Base-by-base conservation (phyloP, 2,329 filamentous ascomycete species). In the Microsporum canis region DNA sequence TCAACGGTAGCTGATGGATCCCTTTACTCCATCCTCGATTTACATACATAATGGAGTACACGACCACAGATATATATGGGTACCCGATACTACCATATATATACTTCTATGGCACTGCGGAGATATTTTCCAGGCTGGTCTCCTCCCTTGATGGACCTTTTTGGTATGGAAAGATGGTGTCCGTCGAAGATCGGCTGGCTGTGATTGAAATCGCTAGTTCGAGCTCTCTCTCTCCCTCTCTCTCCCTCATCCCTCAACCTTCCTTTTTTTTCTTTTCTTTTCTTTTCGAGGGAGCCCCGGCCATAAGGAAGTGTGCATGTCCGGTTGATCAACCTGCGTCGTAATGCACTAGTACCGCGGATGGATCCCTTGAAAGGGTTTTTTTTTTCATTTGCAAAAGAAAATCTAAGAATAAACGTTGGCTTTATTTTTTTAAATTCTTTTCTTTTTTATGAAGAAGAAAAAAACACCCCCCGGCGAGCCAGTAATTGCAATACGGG, bases 281-380 rank as follows among this genome's bases (percentile, higher is more conserved):
- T 14, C n/a, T n/a, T 29, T 29, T 49, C 45, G 29, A n/a, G 14
- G 31, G 5, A 34, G 31, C 14, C 39, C 49, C 49, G 49, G 49
- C 33, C 49, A 55, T n/a, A 55, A 36, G 49, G 49, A 55, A 55
- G 45, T 29, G 43, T 27, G 39, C 23, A 55, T 34, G 49, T 55
- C 49, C 49, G 49, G 49, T 55, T 55, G 49, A 55, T 55, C 49
- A 55, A 55, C 49, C 33, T 36, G 49, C 49, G 49, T 55, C 49
- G 49, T 55, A 55, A 34, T 36, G 31, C 49, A 23, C 49, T 55
- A n/a, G 49, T 55, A 55, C 12, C 49, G 33, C 12, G 29, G 14
- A 33, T 49, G 45, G 45, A 49, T 49, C 27, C 23, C 45, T 31
- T 29, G 43, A 27, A 27, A 29, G 43, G 43, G 23, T 27, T 36